Evolutionary conservation across 108 stramenopile genomes (phyloP), one percentile per base, ranked within the genome.

Genomic region (Schizochytrium sp.): DNA sequence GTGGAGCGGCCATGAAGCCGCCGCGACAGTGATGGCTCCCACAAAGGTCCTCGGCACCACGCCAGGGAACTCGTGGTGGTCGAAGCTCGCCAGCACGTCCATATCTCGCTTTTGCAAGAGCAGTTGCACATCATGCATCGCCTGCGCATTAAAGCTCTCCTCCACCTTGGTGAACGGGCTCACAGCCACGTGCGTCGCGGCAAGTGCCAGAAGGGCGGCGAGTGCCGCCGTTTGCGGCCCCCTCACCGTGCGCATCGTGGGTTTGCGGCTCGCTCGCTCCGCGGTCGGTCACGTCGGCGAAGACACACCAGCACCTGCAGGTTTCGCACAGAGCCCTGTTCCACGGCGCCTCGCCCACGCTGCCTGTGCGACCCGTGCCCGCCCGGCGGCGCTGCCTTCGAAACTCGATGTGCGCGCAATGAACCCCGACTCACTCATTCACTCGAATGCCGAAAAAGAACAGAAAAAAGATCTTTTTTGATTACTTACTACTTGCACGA

Each of bases 121-220:
- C 90, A 95, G 95, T 58, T 94, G 94, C 58, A 96, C 87, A 91
- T 99, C 98, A 90, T 98, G 96, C 3, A 95, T 93, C 28, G 98
- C 99, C 94, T 99, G 99, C 57, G 97, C 91, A 89, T 97, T 96
- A 91, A 99, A 99, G 69, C 95, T 96, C 90, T 99, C 99, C 90
- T 99, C 99, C n/a, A 99, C 98, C 90, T 99, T 99, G 88, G 95
- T 97, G 28, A 83, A 83, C 76, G 76, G 76, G 76, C 76, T 45
- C 51, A 53, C 6, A 6, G 51, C 76, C 76, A 53, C 76, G 76
- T 83, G 76, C 45, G 51, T 18, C 51, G 28, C 25, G 10, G 76
- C 76, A 45, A 83, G 45, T 6, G 25, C 76, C 76, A 83, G 28
- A 8, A 53, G 48, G 12, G 51, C 76, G 23, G 6, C 28, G 43